phyloP scores from a whole-genome alignment of 2,329 filamentous ascomycete species.

The Tolypocladium tundrense region DNA sequence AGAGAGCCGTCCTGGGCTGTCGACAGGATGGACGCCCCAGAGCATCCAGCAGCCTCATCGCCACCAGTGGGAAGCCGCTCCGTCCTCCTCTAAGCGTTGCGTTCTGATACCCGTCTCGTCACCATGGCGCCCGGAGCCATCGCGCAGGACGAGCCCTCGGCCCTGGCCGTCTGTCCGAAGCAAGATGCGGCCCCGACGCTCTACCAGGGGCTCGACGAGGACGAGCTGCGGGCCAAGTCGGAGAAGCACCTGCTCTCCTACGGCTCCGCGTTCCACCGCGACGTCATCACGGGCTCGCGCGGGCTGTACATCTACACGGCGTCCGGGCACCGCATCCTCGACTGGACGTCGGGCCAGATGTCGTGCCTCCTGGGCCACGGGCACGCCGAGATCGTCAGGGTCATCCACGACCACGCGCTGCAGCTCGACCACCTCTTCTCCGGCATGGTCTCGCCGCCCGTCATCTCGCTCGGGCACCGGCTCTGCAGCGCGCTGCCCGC shows the following conservation, averaged over 20 bases:
- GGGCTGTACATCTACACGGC: slow-evolving; percentile 36
- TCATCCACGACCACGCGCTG: slow-evolving; percentile 35
- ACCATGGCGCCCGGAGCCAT: slow-evolving; percentile 13
- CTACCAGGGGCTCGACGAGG: slow-evolving; percentile 10
- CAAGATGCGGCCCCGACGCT: slow-evolving; percentile 7
- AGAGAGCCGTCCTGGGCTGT: neutral
- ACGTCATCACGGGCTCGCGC: slow-evolving; percentile 30
- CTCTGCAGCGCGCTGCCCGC: slow-evolving; percentile 37
- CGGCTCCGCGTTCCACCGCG: slow-evolving; percentile 15
- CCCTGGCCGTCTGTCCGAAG: slow-evolving; percentile 2
- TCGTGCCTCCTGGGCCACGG: slow-evolving; percentile 47
- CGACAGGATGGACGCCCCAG: neutral
- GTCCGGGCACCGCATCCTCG: slow-evolving; percentile 35
- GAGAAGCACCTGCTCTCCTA: slow-evolving; percentile 15
- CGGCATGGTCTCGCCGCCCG: slow-evolving; percentile 47
- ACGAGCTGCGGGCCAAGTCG: slow-evolving; percentile 11
- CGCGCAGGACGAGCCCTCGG: slow-evolving; percentile 1
- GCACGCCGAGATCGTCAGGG: slow-evolving; percentile 46
- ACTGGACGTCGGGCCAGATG: slow-evolving; percentile 54
- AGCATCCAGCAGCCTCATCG: neutral
- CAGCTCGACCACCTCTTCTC: slow-evolving; percentile 49
- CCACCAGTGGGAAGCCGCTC: neutral
- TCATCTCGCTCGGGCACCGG: slow-evolving; percentile 42
- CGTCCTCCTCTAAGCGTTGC: neutral
- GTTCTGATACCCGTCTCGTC: too few relatives aligned